A percentile compares a stretch with the other conserved stretches of the same genome.
Conservation (phyloP, 768 basidiomycete species). For the Psilocybe subaeruginosa region DNA sequence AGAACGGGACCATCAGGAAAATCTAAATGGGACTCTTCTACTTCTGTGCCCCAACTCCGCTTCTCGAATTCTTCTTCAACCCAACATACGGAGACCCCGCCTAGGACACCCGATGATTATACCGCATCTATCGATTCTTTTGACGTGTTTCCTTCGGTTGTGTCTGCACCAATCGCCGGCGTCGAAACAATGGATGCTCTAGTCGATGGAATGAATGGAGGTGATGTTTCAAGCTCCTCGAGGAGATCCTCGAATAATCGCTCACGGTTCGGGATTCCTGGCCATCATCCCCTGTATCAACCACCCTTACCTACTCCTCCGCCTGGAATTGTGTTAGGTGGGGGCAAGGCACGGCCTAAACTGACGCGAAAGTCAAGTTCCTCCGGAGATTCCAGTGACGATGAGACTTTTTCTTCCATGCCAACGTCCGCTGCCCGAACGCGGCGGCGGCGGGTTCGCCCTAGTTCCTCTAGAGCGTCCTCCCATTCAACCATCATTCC, state of each 20-base stretch:
- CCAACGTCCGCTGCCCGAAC: conserved; percentile 32
- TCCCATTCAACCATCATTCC: conserved; percentile 28
- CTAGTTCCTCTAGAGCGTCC: conserved; percentile 30
- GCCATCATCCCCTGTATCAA: conserved; percentile 77
- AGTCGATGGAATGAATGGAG: conserved; percentile 88
- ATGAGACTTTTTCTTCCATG: conserved; percentile 40
- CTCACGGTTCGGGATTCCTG: conserved; percentile 58
- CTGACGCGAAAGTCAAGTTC: conserved; percentile 26
- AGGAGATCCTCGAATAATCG: conserved; percentile 44
- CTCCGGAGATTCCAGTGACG: conserved; percentile 57
- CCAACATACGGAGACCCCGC: conserved; percentile 70
- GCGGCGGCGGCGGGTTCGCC: conserved; percentile 35
- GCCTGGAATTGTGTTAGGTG: conserved; percentile 74
- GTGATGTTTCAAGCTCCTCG: conserved; percentile 51
- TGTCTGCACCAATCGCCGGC: conserved; percentile 76
- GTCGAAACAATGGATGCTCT: conserved; percentile 89
- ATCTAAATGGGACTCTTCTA: conserved; percentile 44
- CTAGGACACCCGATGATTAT: conserved; percentile 66
- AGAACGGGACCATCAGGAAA: conserved; percentile 60
- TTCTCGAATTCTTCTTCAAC: conserved; percentile 72
- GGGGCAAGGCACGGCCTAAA: conserved; percentile 40
- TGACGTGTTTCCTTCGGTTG: conserved; percentile 63
- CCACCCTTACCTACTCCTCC: conserved; percentile 86
- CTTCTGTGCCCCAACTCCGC: conserved; percentile 53
- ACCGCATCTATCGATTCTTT: conserved; percentile 41